Percentiles rank a stretch among this genome's conserved stretches.
These are phyloP conservation scores for Smittium culicis DNA, from an alignment of 371 early-diverging fungal genomes.

Conservation along the genomic window DNA sequence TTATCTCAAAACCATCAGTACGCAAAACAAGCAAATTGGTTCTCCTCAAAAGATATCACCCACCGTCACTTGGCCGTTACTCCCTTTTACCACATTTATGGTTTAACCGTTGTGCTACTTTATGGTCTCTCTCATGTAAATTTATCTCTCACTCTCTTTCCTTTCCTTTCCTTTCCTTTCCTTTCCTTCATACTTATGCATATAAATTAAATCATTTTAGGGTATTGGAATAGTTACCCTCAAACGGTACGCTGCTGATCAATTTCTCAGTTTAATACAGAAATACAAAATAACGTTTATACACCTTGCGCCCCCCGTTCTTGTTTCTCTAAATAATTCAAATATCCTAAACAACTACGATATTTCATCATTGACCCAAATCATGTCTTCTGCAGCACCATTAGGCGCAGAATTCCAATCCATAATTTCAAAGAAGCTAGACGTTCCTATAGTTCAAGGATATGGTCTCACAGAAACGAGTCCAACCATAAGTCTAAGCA, in stretches of 20 bases:
- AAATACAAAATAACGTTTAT: constrained; percentile 48
- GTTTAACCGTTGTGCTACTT: too few relatives aligned
- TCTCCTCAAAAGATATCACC: background rate
- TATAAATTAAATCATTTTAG: background rate
- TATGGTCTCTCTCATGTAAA: too few relatives aligned
- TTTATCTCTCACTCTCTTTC: too few relatives aligned
- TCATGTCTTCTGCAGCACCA: constrained; percentile 76
- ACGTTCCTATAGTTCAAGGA: constrained; percentile 25
- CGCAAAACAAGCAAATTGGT: constrained; percentile 19
- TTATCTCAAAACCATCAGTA: constrained; percentile 32
- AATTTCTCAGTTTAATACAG: constrained; percentile 48
- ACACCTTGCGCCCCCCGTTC: constrained; percentile 69
- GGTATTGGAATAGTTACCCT: constrained; percentile 35
- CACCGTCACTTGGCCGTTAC: background rate
- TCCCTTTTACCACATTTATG: constrained; percentile 73
- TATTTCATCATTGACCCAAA: constrained; percentile 40
- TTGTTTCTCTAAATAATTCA: constrained; percentile 47
- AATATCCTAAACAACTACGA: constrained; percentile 54
- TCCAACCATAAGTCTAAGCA: constrained; percentile 33
- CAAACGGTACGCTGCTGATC: constrained; percentile 41
- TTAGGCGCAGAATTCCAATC: constrained; percentile 32
- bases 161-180: too few relatives aligned
- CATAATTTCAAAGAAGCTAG: constrained; percentile 7
- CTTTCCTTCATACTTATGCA: constrained; percentile 18
- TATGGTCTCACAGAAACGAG: constrained; percentile 67